These are phyloP conservation scores for Aeminium ludgeri DNA, from an alignment of 495 filamentous ascomycete genomes.

Conservation along the genomic window DNA sequence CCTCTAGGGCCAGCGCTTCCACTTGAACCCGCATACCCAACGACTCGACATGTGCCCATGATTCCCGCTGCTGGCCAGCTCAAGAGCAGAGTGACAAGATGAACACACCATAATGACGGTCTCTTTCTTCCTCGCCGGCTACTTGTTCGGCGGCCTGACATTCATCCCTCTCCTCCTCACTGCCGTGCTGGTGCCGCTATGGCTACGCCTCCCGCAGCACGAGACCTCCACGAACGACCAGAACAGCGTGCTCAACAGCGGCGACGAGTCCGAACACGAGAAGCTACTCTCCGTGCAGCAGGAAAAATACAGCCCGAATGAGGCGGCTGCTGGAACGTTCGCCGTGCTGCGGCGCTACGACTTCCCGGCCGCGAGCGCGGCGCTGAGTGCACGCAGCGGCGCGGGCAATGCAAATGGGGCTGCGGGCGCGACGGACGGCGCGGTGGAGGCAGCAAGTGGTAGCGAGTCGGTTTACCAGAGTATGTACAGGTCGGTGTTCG, in stretches of 20 bases:
- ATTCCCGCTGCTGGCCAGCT: too few relatives aligned
- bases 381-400: constrained; percentile 4
- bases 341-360: constrained; percentile 79
- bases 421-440: constrained; percentile 61
- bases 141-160: constrained; percentile 78
- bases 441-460: constrained; percentile 27
- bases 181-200: constrained; percentile 30
- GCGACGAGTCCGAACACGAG: not conserved
- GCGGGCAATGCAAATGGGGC: constrained; percentile 49
- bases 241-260: not conserved
- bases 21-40: too few relatives aligned
- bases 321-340: constrained; percentile 31
- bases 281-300: not conserved
- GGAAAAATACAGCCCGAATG: not conserved
- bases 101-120: constrained; percentile 31
- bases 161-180: constrained; percentile 62
- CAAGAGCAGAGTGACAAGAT: too few relatives aligned
- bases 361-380: constrained; percentile 7
- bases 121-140: constrained; percentile 52
- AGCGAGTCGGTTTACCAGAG: constrained; percentile 91
- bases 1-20: too few relatives aligned
- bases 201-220: constrained; percentile 8
- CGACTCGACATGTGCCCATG: too few relatives aligned
- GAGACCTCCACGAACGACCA: not conserved
- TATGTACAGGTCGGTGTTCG: constrained; percentile 94